phyloP scores from a whole-genome alignment of 2,329 filamentous ascomycete species.

The Diplodia mutila region DNA sequence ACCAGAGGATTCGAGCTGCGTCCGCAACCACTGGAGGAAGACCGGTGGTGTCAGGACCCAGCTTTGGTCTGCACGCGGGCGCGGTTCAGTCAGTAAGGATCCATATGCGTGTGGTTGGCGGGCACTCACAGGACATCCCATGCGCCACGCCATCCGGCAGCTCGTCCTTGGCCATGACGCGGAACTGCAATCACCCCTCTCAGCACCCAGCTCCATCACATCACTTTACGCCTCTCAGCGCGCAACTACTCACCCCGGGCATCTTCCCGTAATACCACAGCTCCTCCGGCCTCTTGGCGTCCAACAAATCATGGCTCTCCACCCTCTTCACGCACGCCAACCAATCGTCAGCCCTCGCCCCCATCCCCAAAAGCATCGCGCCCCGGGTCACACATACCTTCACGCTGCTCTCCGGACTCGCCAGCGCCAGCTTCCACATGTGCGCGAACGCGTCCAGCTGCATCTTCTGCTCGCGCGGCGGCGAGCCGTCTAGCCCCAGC shows the following conservation, averaged over 20 bases:
- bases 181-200: slow-evolving; percentile 15
- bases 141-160: slow-evolving; percentile 23
- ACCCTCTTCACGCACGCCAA: too few species aligned
- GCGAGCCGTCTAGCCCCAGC: slow-evolving; percentile 31
- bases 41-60: slow-evolving; percentile 30
- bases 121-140: neutral
- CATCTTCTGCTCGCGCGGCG: slow-evolving; percentile 34
- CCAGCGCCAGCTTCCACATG: slow-evolving; percentile 26
- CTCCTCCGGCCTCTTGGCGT: slow-evolving; percentile 24
- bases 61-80: neutral
- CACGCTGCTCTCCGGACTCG: slow-evolving; percentile 29
- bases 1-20: slow-evolving; percentile 29
- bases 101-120: too few species aligned
- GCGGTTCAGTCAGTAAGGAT: too few species aligned
- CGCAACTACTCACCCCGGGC: neutral
- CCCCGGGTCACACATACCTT: too few species aligned
- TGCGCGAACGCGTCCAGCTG: slow-evolving; percentile 32
- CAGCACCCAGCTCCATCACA: too few species aligned
- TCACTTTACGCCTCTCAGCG: too few species aligned
- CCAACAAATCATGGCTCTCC: slow-evolving; percentile 28
- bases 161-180: slow-evolving; percentile 20
- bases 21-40: slow-evolving; percentile 35
- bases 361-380: too few species aligned
- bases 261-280: slow-evolving; percentile 26
- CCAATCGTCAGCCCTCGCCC: too few species aligned